Base-by-base conservation (phyloP, 371 early-diverging fungal species). In the Rhizomucor pusillus region DNA sequence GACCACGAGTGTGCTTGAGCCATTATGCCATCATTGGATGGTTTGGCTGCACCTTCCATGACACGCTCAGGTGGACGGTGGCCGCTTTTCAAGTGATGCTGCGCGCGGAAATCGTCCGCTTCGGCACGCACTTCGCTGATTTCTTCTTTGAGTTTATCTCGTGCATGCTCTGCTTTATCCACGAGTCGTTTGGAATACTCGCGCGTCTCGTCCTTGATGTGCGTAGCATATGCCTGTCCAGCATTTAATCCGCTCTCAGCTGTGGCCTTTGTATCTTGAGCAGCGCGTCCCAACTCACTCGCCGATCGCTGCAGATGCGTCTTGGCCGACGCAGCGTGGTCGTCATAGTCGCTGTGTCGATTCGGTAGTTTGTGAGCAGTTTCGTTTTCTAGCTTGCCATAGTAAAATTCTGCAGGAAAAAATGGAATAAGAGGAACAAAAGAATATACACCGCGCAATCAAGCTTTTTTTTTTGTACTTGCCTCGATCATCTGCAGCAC, bases 31-130 rank as follows among this genome's bases (percentile, higher is more conserved):
- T n/a, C 50, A 13, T 45, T 43, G 7, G 48, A 34, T n/a, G 18
- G 16, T n/a, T 29, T 25, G 1, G 37, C 24, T 22, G 51, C 51
- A 34, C 51, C 51, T 33, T 29, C 18, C 43, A 60, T 22, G 12
- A 72, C 65, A 9, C 58, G 46, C 18, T 66, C 73, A 0, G 73
- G 59, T n/a, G 56, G 39, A 22, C 54, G 56, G 20, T 56, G 44
- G 10, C 73, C 73, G 20, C 56, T 57, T 50, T 69, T 66, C 37
- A 72, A 20, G 37, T 72, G 69, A 19, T 68, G 29, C 3, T 29
- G 29, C 29, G 29, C 29, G 7, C 29, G 29, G 44, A 56, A 16
- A 25, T 59, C 59, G 0, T 59, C 34, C 10, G 43, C 43, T 5
- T 29, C 25, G 43, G 16, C 13, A 41, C 41, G 40, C 12, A 35